These are phyloP conservation scores for Ascochyta pisi DNA, from an alignment of 2,329 filamentous ascomycete genomes.

Conservation along the genomic window DNA sequence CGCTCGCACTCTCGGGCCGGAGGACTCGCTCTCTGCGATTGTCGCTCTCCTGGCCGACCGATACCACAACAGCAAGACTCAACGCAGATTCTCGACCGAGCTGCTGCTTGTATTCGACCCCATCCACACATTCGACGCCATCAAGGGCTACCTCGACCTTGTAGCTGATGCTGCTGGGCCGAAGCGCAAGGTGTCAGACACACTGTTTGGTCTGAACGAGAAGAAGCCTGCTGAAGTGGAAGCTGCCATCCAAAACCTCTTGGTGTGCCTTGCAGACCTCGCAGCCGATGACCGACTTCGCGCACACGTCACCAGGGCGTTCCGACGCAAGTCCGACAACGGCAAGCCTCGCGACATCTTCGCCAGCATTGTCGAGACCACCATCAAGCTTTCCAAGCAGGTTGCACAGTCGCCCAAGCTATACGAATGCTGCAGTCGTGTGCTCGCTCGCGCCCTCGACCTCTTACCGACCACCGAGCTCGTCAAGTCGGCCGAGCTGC, in stretches of 20 bases:
- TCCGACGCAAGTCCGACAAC: conserved; percentile 37
- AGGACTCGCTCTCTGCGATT: conserved; percentile 87
- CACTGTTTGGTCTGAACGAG: conserved; percentile 70
- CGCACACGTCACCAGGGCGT: conserved; percentile 40
- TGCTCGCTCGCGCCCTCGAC: conserved; percentile 80
- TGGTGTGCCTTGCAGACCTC: conserved; percentile 50
- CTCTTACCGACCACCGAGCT: conserved; percentile 88
- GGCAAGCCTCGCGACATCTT: conserved; percentile 41
- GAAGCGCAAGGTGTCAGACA: conserved; percentile 75
- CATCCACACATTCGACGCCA: conserved; percentile 74
- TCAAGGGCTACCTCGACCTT: conserved; percentile 78
- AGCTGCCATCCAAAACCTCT: conserved; percentile 46
- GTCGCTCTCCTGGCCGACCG: conserved; percentile 89
- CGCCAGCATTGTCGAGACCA: conserved; percentile 50
- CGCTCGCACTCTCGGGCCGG: conserved; percentile 80
- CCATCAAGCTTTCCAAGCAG: conserved; percentile 66
- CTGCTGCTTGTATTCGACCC: conserved; percentile 76
- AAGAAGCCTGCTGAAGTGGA: conserved; percentile 50
- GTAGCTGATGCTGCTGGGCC: conserved; percentile 76
- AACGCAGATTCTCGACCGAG: conserved; percentile 76
- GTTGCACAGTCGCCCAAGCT: conserved; percentile 56
- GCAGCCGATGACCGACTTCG: conserved; percentile 43
- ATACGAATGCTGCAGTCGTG: conserved; percentile 63
- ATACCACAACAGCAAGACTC: conserved; percentile 77
- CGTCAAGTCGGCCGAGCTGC: conserved; percentile 81